Evolutionary conservation across 805 yeast species (phyloP), one percentile per base, ranked within the genome.

Genomic region (Candida glaebosa): DNA sequence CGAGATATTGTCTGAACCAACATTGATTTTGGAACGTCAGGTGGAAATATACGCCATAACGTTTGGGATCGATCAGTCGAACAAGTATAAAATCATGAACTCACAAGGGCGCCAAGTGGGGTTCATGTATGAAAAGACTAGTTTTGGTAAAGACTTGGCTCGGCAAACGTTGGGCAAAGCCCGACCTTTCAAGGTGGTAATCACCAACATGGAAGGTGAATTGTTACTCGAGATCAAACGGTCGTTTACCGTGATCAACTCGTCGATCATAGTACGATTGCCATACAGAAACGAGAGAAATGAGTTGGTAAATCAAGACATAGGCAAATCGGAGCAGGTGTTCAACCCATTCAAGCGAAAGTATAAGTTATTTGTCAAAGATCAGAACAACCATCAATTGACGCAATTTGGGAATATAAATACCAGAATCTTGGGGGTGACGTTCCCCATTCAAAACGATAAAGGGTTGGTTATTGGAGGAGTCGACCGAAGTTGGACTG

Each of bases 331-430:
- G 19, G 79, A 85, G 4, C 99, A 93, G 61, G 81, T 84, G 48
- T 93, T 96, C 96, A 98, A 93, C 66, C 69, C 84, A 31, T 89
- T 96, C 96, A 76, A 98, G 58, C 72, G 99, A 42, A 67, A 84
- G 37, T 93, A 93, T 62, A 87, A 90, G 54, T 67, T 93, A 51
- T 93, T 86, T 56, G 68, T 75, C 48, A 59, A 70, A 30, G 68
- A 64, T 17, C 51, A 52, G 24, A 57, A 67, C 4, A 69, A 71
- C 18, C 8, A 24, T 24, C 71, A 65, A 15, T 84, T 76, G 57
- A 73, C 76, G 18, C 97, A 93, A 59, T 93, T 82, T 68, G 97
- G 96, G 18, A 73, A 71, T 7, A 82, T 93, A 34, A 96, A 93
- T 65, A 80, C 96, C 0, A 90, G 90, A 2, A 83, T 91, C 44